Base-by-base conservation (phyloP, 2,329 filamentous ascomycete species). In the Fusarium sp. region DNA sequence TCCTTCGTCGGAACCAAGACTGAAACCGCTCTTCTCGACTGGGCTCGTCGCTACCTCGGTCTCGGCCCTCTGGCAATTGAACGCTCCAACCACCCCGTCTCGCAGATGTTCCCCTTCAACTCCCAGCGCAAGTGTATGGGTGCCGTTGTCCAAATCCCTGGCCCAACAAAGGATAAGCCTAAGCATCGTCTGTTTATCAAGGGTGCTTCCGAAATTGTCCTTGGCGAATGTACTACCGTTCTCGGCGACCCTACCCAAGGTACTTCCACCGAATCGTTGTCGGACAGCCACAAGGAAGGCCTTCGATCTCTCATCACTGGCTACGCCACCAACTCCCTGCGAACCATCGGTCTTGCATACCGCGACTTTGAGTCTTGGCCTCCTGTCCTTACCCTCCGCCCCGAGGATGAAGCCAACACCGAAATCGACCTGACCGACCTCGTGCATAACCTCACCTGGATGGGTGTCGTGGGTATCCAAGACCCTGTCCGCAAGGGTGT, bases 291-390 rank as follows among this genome's bases (percentile, higher is more conserved):
- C 66, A 84, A 85, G 41, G 83, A 88, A 34, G 83, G 82, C 0
- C 77, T 91, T 20, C 81, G 82, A 41, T 76, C 81, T 16, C 78
- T 87, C 52, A 91, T 91, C 70, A 84, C 87, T 42, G 80, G 83
- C 5, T 91, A 91, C 69, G 89, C 89, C 10, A 84, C 83, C 7
- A 83, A 88, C 27, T 93, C 91, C 10, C 85, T 94, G 9, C 88
- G 92, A 57, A 94, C 91, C 3, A 92, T 94, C 57, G 91, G 87
- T 32, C 83, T 94, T 65, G 84, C 92, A 11, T 93, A 92, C 78
- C 87, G 88, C 48, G 92, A 94, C 70, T 93, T 91, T 65, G 84
- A 89, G 42, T 82, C 81, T 55, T 94, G 91, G 91, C 92, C 92
- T 20, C 90, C 85, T 14, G 88, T 91, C 61, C 82, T 86, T 27